phyloP scores from a whole-genome alignment of 345 rosid genomes.

The Microcos paniculata region DNA sequence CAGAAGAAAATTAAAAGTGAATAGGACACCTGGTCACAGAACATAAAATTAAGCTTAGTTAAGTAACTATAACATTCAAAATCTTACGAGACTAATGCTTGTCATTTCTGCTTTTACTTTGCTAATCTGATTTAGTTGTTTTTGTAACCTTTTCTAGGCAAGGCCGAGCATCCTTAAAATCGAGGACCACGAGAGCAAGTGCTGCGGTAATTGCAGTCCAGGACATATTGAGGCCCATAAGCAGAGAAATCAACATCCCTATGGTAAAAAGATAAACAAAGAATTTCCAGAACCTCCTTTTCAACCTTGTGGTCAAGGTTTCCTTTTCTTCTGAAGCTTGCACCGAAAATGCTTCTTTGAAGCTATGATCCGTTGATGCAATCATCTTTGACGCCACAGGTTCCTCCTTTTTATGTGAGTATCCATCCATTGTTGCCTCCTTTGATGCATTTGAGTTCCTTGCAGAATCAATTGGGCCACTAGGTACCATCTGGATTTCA shows the following conservation, averaged over 20 bases:
- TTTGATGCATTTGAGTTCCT: conserved; percentile 45
- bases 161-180: conserved; percentile 80
- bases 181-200: conserved; percentile 76
- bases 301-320: conserved; percentile 37
- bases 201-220: conserved; percentile 91
- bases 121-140: too few species aligned
- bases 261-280: conserved; percentile 61
- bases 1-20: conserved; percentile 80
- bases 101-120: too few species aligned
- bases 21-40: conserved; percentile 64
- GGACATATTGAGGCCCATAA: conserved; percentile 79
- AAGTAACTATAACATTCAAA: neutral
- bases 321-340: conserved; percentile 32
- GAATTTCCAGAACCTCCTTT: conserved; percentile 52
- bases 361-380: conserved; percentile 16
- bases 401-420: conserved; percentile 25
- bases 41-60: neutral
- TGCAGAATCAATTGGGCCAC: conserved; percentile 21
- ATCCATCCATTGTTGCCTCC: conserved; percentile 27
- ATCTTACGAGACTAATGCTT: neutral
- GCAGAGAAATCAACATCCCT: conserved; percentile 71
- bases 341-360: too few species aligned
- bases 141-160: conserved; percentile 81
- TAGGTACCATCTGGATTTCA: conserved; percentile 34
- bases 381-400: conserved; percentile 22